Base-by-base conservation (phyloP, 352 stramenopile genomes). In the Globisporangium acanthophoron region DNA sequence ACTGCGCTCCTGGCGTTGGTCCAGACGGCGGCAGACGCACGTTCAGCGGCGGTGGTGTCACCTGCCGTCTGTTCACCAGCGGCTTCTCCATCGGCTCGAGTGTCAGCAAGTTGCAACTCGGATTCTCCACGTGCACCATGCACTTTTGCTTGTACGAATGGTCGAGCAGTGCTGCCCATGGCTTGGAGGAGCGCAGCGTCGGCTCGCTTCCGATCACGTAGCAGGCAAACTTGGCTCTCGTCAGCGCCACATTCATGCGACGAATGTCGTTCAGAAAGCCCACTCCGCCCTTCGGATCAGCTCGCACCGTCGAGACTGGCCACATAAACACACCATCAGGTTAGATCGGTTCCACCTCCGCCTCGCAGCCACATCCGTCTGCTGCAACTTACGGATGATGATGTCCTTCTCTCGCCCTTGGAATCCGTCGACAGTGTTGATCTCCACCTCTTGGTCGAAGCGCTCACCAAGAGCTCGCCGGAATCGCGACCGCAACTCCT, bases 351-450 rank as follows among this genome's bases (percentile, higher is more conserved):
- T 0, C 15, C 5, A 20, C 5, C 41, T 24, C 18, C 15, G 0
- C 41, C 27, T 47, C 41, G 8, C 41, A 12, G 6, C 15, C 6
- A 2, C 20, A 33, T 20, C 20, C 20, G 27, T 39, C 21, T 8
- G 11, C 18, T 24, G 24, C 41, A 50, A 88, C 79, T 44, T 80
- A 94, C 85, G 59, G 55, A 96, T 95, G 65, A 96, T 96, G 61
- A 96, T 92, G 57, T 96, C 87, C 65, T 96, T 96, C 45, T 96
- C 87, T 41, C 87, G 77, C n/a, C 88, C 90, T 66, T 97, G 90
- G 53, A 97, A 96, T 5, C 89, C 91, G 45, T 97, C 90, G 40
- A 97, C 89, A 3, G 88, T 97, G 60, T 96, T 97, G 70, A 97
- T 90, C 69, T 97, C 90, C 3, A 97, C 80, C 49, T 95, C 86